phyloP scores from a whole-genome alignment of 148 eudicot genomes.

The Fallopia convolvulus region DNA sequence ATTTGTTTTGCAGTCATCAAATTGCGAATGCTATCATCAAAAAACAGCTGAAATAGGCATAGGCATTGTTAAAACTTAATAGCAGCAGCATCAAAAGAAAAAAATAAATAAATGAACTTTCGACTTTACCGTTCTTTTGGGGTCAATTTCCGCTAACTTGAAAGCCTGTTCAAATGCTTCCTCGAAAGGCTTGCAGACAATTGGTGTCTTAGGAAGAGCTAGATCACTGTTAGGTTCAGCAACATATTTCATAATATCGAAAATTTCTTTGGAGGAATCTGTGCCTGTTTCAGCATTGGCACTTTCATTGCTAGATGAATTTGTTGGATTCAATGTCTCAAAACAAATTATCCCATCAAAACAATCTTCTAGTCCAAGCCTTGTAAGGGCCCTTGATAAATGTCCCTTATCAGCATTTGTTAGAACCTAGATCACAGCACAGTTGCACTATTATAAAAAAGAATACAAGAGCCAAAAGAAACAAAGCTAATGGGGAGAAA shows the following conservation, averaged over 20 bases:
- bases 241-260: constrained; percentile 29
- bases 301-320: constrained; percentile 38
- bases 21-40: constrained; percentile 85
- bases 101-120: not conserved
- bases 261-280: constrained; percentile 16
- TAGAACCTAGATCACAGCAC: constrained; percentile 39
- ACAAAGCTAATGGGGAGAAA: not conserved
- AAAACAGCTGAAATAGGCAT: constrained; percentile 55
- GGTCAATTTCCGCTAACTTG: constrained; percentile 56
- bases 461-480: not conserved
- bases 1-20: constrained; percentile 46
- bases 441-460: not conserved
- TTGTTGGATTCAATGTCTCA: constrained; percentile 62
- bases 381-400: constrained; percentile 41
- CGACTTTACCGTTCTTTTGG: constrained; percentile 52
- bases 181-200: constrained; percentile 78
- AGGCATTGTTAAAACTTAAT: not conserved
- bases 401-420: constrained; percentile 76
- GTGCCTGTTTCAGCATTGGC: no score
- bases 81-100: not conserved
- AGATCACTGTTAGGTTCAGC: constrained; percentile 27
- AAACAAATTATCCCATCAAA: constrained; percentile 71
- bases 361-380: constrained; percentile 87
- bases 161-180: constrained; percentile 52
- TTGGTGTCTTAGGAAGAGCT: constrained; percentile 44